Evolutionary conservation across 352 stramenopile genomes (phyloP).

Genomic region (Phytophthora macrochlamydospora): DNA sequence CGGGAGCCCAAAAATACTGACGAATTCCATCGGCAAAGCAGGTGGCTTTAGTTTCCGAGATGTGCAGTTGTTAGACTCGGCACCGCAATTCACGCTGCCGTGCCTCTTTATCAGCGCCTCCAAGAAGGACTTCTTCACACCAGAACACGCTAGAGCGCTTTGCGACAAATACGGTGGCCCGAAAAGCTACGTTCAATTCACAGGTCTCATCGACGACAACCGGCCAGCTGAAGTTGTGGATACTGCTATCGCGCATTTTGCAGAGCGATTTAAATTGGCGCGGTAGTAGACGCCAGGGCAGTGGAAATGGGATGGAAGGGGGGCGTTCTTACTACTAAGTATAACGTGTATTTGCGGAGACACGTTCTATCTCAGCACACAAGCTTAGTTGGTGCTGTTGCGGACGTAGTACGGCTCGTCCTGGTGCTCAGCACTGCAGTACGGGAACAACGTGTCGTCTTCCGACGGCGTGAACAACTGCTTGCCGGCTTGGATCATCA

Average conservation of each 20-base stretch:
- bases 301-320: background rate
- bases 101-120: constrained; percentile 74
- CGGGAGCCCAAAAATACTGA: constrained; percentile 71
- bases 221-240: constrained; percentile 55
- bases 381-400: background rate
- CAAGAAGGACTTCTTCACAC: constrained; percentile 79
- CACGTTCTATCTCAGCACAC: background rate
- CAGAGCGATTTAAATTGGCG: constrained; percentile 24
- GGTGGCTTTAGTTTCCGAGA: constrained; percentile 64
- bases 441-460: background rate
- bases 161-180: constrained; percentile 61
- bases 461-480: background rate
- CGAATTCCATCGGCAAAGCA: constrained; percentile 66
- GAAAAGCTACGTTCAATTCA: constrained; percentile 65
- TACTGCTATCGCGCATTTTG: constrained; percentile 44
- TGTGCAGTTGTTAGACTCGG: constrained; percentile 53
- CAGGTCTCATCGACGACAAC: constrained; percentile 67
- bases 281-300: background rate
- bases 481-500: background rate
- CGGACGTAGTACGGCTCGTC: background rate
- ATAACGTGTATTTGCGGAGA: no score
- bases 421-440: background rate
- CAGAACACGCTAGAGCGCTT: constrained; percentile 56
- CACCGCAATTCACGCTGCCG: constrained; percentile 43
- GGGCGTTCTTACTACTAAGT: background rate